phyloP scores from a whole-genome alignment of 2,329 filamentous ascomycete genomes.

The Macrophomina phaseolina region DNA sequence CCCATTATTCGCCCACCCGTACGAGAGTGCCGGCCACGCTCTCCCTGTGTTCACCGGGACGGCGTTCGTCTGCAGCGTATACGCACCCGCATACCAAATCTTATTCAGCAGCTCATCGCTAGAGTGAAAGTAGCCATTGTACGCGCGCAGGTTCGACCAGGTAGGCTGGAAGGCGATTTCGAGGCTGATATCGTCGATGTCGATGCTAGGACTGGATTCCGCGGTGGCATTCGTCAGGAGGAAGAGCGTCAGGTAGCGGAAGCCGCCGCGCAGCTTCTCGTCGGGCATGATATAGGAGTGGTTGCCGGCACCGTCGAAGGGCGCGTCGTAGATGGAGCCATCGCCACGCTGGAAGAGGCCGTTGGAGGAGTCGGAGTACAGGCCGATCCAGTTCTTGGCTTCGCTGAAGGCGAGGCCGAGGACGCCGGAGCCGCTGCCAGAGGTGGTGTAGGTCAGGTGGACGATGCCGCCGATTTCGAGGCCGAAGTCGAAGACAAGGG shows the following conservation, averaged over 20 bases:
- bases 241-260: constrained; percentile 59
- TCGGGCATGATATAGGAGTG: constrained; percentile 53
- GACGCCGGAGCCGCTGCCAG: constrained; percentile 44
- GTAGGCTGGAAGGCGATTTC: constrained; percentile 58
- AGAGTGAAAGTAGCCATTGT: constrained; percentile 46
- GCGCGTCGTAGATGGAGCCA: constrained; percentile 53
- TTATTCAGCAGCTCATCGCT: constrained; percentile 43
- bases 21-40: constrained; percentile 36
- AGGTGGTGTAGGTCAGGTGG: constrained; percentile 56
- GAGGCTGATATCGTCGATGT: constrained; percentile 47
- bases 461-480: constrained; percentile 63
- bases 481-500: constrained; percentile 65
- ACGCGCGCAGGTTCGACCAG: constrained; percentile 51
- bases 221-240: constrained; percentile 44
- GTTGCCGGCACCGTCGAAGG: constrained; percentile 42
- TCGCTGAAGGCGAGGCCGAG: constrained; percentile 51
- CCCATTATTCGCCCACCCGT: constrained; percentile 45
- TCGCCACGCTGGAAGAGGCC: constrained; percentile 46
- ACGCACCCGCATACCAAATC: constrained; percentile 60
- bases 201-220: constrained; percentile 35
- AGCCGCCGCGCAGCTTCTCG: constrained; percentile 56
- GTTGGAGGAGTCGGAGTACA: constrained; percentile 51
- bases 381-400: constrained; percentile 51
- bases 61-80: constrained; percentile 57
- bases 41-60: constrained; percentile 32